Percentiles rank a stretch among this genome's conserved stretches.
phyloP scores from a whole-genome alignment of 306 rosid genomes.

The Inga oerstediana region DNA sequence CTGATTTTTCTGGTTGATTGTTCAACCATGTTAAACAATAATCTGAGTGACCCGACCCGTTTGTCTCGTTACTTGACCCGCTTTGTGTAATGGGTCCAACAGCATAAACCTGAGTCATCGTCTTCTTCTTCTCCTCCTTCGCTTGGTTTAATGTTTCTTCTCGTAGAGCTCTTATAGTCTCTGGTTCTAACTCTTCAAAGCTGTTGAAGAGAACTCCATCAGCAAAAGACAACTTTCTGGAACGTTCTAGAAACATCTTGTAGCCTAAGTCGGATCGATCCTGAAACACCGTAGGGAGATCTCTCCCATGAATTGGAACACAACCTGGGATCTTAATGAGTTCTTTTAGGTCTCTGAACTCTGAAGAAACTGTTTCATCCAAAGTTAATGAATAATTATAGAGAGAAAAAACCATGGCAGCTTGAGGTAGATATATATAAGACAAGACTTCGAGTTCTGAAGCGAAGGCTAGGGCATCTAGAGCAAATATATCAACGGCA shows the following conservation, averaged over 20 bases:
- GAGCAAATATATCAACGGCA: conserved; percentile 33
- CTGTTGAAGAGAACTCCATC: conserved; percentile 37
- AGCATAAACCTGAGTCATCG: background rate
- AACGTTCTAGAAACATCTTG: background rate
- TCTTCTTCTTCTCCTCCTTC: background rate
- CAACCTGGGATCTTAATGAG: background rate
- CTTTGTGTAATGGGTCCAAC: conserved; percentile 45
- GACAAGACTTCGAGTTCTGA: conserved; percentile 37
- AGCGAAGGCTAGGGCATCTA: conserved; percentile 25
- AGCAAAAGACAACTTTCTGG: background rate
- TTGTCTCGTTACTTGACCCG: background rate
- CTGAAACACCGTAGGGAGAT: background rate
- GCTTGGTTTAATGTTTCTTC: background rate
- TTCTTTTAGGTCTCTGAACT: background rate
- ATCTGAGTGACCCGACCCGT: background rate
- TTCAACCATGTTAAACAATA: conserved; percentile 38
- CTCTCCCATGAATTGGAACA: background rate
- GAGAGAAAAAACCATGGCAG: conserved; percentile 20
- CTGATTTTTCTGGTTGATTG: conserved; percentile 27
- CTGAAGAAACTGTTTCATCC: conserved; percentile 12
- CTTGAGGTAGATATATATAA: conserved; percentile 32
- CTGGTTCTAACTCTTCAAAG: conserved; percentile 31
- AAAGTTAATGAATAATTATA: background rate
- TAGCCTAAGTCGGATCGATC: conserved; percentile 8
- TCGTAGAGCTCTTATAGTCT: conserved; percentile 10